A percentile compares a stretch with the other conserved stretches of the same genome.
These are phyloP conservation scores for Stephanodiscus triporus DNA, from an alignment of 108 stramenopile species.

Conservation along the genomic window DNA sequence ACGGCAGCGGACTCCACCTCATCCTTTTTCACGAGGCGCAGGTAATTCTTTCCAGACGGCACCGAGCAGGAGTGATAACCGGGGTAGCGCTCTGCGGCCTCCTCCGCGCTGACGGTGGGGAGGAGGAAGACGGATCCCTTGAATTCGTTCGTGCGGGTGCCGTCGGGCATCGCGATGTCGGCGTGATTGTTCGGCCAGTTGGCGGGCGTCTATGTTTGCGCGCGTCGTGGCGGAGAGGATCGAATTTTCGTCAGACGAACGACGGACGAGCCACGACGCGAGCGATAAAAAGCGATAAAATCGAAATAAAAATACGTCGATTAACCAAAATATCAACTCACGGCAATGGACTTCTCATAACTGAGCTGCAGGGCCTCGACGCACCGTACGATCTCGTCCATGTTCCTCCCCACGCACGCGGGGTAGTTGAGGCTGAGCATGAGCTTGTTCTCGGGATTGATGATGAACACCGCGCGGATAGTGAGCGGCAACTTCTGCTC, in stretches of 20 bases:
- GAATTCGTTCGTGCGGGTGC: constrained; percentile 50
- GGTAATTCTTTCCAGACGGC: constrained; percentile 59
- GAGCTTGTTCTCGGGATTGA: constrained; percentile 82
- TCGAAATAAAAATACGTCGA: neutral
- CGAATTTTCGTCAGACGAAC: neutral
- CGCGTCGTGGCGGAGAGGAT: neutral
- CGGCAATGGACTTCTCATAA: constrained; percentile 61
- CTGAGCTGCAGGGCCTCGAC: constrained; percentile 72
- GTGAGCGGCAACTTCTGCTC: constrained; percentile 69
- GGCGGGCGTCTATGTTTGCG: constrained; percentile 51
- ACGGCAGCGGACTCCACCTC: constrained; percentile 29
- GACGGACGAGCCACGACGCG: neutral
- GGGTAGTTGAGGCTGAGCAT: constrained; percentile 86
- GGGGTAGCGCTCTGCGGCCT: constrained; percentile 58
- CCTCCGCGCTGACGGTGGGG: constrained; percentile 61
- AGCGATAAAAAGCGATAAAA: neutral
- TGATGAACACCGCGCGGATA: constrained; percentile 80
- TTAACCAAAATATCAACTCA: neutral
- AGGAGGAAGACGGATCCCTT: constrained; percentile 70
- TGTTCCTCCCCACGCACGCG: constrained; percentile 81
- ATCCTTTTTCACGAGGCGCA: constrained; percentile 63
- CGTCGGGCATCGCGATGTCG: constrained; percentile 52
- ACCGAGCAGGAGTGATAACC: constrained; percentile 64
- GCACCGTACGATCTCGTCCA: constrained; percentile 83
- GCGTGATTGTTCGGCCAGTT: constrained; percentile 77